These are phyloP conservation scores for Phytopythium cucurbitacearum DNA, from an alignment of 352 stramenopile genomes.

Conservation along the genomic window DNA sequence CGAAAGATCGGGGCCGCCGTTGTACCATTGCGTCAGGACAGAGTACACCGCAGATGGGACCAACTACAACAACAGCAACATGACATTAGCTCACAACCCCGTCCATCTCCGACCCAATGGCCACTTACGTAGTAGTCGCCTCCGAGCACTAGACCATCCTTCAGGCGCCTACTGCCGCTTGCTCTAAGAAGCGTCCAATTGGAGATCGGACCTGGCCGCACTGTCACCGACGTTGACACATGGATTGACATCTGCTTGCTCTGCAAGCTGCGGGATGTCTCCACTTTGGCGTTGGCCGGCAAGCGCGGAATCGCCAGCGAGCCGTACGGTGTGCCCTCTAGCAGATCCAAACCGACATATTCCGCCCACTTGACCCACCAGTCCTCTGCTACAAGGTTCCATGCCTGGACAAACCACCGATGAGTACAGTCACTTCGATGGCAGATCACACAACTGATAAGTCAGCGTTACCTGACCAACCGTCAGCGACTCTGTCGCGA, in stretches of 20 bases:
- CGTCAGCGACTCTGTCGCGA: conserved; percentile 32
- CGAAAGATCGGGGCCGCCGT: conserved; percentile 52
- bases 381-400: conserved; percentile 65
- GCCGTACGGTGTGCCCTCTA: conserved; percentile 60
- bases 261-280: conserved; percentile 15
- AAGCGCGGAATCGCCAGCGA: conserved; percentile 51
- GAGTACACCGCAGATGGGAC: conserved; percentile 62
- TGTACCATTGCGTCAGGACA: conserved; percentile 77
- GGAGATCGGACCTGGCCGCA: conserved; percentile 63
- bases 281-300: conserved; percentile 29
- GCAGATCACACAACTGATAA: conserved; percentile 3
- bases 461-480: conserved; percentile 42
- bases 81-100: neutral
- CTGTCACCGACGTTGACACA: conserved; percentile 13
- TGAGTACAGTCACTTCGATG: conserved; percentile 5
- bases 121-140: conserved; percentile 76
- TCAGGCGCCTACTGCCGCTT: conserved; percentile 69
- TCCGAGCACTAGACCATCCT: conserved; percentile 64
- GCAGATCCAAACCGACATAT: conserved; percentile 56
- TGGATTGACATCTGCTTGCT: neutral
- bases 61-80: conserved; percentile 30
- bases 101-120: neutral
- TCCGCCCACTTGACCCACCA: conserved; percentile 85
- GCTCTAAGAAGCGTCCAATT: conserved; percentile 78
- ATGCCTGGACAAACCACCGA: conserved; percentile 33